Conservation (phyloP, 2,329 filamentous ascomycete species). For the Seiridium unicorne region DNA sequence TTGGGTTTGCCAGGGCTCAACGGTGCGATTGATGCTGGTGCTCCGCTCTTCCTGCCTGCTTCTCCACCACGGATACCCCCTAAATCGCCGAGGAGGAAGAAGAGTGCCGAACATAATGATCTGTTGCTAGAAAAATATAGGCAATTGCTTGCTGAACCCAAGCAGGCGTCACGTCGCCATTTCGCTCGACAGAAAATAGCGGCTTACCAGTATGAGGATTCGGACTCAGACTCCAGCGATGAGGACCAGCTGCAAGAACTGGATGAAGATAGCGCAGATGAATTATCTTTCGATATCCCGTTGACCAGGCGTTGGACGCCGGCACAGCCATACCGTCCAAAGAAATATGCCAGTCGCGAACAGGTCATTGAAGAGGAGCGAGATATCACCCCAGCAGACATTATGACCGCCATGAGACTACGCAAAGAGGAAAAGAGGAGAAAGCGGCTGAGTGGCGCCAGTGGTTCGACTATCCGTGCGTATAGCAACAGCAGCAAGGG, state of each 20-base stretch:
- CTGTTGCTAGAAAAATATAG: not conserved
- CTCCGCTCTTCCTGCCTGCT: not conserved
- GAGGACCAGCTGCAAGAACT: not conserved
- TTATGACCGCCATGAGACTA: not conserved
- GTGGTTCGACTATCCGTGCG: not conserved
- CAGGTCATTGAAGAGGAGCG: slow-evolving; percentile 8
- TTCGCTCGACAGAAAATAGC: not conserved
- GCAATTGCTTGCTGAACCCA: not conserved
- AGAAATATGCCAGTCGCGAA: not conserved
- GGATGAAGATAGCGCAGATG: not conserved
- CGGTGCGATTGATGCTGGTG: slow-evolving; percentile 1
- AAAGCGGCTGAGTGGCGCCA: slow-evolving; percentile 6
- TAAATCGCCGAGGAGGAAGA: not conserved
- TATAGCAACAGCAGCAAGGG: not conserved
- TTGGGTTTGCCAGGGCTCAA: slow-evolving; percentile 8
- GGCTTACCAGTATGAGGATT: not conserved
- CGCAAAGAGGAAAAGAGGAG: slow-evolving; percentile 7
- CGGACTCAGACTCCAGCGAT: slow-evolving; percentile 1
- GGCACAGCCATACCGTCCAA: not conserved
- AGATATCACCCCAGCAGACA: not conserved
- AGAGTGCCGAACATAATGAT: not conserved
- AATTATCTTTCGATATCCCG: slow-evolving; percentile 12
- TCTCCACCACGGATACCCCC: not conserved
- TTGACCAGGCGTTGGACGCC: not conserved
- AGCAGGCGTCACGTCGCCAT: not conserved